Percentiles rank a stretch among this genome's conserved stretches.
Evolutionary conservation across 805 yeast genomes (phyloP).

Genomic region (Maudiozyma pseudohumilis): DNA sequence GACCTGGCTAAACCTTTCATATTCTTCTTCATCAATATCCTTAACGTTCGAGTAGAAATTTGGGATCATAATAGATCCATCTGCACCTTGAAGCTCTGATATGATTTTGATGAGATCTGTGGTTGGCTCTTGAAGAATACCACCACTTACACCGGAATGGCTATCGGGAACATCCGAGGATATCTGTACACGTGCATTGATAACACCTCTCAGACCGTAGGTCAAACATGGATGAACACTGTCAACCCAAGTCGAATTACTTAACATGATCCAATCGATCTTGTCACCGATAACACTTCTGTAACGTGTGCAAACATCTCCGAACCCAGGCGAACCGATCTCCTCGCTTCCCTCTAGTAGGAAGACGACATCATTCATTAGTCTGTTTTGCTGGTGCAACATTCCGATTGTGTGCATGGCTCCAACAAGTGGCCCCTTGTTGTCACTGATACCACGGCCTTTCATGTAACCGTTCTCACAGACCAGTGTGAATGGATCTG

Average conservation of each 20-base stretch:
- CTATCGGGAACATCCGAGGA: slow-evolving; percentile 72
- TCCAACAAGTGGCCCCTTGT: slow-evolving; percentile 87
- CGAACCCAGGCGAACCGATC: slow-evolving; percentile 81
- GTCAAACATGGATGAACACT: slow-evolving; percentile 83
- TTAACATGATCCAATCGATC: slow-evolving; percentile 81
- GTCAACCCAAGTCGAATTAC: slow-evolving; percentile 92
- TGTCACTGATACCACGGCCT: slow-evolving; percentile 90
- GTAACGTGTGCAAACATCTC: slow-evolving; percentile 47
- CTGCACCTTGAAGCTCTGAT: slow-evolving; percentile 49
- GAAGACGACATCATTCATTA: slow-evolving; percentile 69
- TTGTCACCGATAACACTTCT: slow-evolving; percentile 43
- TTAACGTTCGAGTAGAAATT: slow-evolving; percentile 61
- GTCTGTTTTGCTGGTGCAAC: slow-evolving; percentile 38
- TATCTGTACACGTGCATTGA: slow-evolving; percentile 67
- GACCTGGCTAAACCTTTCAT: slow-evolving; percentile 52
- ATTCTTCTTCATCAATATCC: slow-evolving; percentile 49
- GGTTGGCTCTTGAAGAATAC: slow-evolving; percentile 79
- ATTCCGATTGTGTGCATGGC: slow-evolving; percentile 82
- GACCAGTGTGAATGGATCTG: slow-evolving; percentile 68
- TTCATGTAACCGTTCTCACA: slow-evolving; percentile 77
- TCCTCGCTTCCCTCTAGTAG: slow-evolving; percentile 94
- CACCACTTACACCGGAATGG: slow-evolving; percentile 96
- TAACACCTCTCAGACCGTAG: slow-evolving; percentile 88
- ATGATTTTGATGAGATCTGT: slow-evolving; percentile 71
- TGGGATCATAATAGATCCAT: slow-evolving; percentile 52